Percentiles rank a stretch among this genome's conserved stretches.
Evolutionary conservation across 1,139 yeast genomes (phyloP).

Genomic region (Geotrichum fermentans): DNA sequence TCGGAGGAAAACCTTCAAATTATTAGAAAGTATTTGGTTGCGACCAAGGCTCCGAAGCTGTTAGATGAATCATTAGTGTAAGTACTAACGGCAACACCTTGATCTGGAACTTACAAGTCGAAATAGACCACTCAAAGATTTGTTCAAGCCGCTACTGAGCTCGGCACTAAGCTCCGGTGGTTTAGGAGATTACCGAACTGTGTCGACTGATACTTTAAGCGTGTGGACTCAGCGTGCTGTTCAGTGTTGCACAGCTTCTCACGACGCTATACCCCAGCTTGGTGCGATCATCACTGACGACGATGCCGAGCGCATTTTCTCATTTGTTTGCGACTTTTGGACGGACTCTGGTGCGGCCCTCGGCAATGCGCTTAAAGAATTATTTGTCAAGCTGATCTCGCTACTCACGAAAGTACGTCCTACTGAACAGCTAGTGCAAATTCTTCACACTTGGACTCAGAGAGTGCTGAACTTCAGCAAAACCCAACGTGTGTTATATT

Average conservation of each 20-base stretch:
- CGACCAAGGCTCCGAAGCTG: conserved; percentile 20
- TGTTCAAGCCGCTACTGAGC: conserved; percentile 22
- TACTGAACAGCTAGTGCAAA: conserved; percentile 14
- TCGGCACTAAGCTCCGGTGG: conserved; percentile 32
- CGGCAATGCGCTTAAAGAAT: conserved; percentile 59
- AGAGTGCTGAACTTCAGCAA: conserved; percentile 43
- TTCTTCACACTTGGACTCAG: conserved; percentile 45
- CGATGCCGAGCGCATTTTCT: conserved; percentile 43
- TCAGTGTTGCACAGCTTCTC: conserved; percentile 32
- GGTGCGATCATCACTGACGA: conserved; percentile 28
- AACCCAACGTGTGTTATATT: conserved; percentile 56
- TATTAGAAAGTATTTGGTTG: conserved; percentile 21
- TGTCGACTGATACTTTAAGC: conserved; percentile 56
- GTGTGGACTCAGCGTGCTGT: conserved; percentile 59
- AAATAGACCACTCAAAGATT: conserved; percentile 14
- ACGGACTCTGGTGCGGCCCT: conserved; percentile 67
- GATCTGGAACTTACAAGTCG: conserved; percentile 2
- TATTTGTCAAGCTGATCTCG: conserved; percentile 50
- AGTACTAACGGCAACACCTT: no score
- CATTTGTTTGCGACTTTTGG: conserved; percentile 62
- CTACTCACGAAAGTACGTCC: conserved; percentile 33
- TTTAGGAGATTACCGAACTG: conserved; percentile 38
- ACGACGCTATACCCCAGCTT: conserved; percentile 10
- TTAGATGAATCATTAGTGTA: conserved; percentile 14
- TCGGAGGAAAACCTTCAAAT: conserved; percentile 17